Conservation (phyloP, 2,329 filamentous ascomycete species). For the Graphilbum ipis-grandicollis region DNA sequence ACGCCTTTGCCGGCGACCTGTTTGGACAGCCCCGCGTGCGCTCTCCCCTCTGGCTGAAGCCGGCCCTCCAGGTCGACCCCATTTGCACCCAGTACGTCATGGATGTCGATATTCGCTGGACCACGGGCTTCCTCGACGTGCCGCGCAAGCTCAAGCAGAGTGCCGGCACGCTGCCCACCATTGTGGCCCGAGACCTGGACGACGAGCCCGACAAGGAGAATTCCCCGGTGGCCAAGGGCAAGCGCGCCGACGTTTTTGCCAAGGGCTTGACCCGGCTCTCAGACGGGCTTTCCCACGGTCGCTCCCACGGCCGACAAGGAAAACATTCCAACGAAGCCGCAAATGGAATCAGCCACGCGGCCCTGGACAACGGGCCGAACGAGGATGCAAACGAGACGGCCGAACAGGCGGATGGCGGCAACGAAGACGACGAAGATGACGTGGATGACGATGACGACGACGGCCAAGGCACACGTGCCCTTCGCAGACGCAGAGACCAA, state of each 20-base stretch:
- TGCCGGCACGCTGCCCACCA: constrained; percentile 25
- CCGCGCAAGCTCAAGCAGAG: constrained; percentile 15
- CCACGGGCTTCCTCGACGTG: constrained; percentile 20
- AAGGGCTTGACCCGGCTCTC: too few relatives aligned
- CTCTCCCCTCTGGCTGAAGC: constrained; percentile 18
- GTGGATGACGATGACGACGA: constrained; percentile 2
- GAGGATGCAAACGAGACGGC: constrained; percentile 22
- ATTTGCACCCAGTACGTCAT: constrained; percentile 26
- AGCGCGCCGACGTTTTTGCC: not conserved
- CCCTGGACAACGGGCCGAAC: constrained; percentile 9
- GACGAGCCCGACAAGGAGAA: not conserved
- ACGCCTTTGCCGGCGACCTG: constrained; percentile 22
- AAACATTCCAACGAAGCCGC: constrained; percentile 5
- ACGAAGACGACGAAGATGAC: constrained; percentile 11
- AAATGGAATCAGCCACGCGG: constrained; percentile 5
- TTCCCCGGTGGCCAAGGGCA: constrained; percentile 1
- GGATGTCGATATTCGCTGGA: constrained; percentile 31
- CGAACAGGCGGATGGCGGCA: too few relatives aligned
- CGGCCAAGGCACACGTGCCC: constrained; percentile 26
- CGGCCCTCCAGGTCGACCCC: constrained; percentile 13
- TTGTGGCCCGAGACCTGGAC: constrained; percentile 23
- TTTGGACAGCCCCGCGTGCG: constrained; percentile 19
- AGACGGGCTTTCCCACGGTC: not conserved
- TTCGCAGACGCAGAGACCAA: constrained; percentile 28
- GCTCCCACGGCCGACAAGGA: constrained; percentile 7